phyloP scores from a whole-genome alignment of 768 basidiomycete species.

The Trametes cubensis region DNA sequence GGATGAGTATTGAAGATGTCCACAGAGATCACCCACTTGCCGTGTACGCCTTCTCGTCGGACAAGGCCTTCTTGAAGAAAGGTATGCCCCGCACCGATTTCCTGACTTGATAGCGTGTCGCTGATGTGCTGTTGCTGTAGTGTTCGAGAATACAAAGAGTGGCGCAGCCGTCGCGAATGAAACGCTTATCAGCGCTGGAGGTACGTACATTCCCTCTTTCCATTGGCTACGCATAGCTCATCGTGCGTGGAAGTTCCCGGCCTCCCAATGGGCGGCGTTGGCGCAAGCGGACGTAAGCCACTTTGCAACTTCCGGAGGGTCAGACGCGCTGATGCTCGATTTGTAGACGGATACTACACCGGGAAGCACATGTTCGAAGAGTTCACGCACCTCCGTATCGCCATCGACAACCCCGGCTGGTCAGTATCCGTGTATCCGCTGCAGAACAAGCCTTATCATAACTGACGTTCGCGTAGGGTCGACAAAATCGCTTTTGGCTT shows the following conservation, averaged over 20 bases:
- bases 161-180: conserved; percentile 76
- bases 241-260: conserved; percentile 46
- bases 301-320: too few relatives aligned
- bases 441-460: conserved; percentile 2
- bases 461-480: conserved; percentile 1
- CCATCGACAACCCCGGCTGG: conserved; percentile 45
- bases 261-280: conserved; percentile 66
- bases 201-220: conserved; percentile 38
- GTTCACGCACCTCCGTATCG: conserved; percentile 74
- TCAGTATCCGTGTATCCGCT: conserved; percentile 18
- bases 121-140: conserved; percentile 29
- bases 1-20: too few relatives aligned
- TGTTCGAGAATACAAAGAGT: conserved; percentile 67
- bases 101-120: conserved; percentile 25
- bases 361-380: conserved; percentile 73
- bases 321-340: background rate
- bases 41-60: conserved; percentile 74
- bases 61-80: conserved; percentile 59
- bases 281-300: conserved; percentile 61
- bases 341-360: conserved; percentile 61
- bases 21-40: conserved; percentile 71
- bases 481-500: conserved; percentile 15
- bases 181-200: conserved; percentile 55
- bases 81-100: conserved; percentile 39
- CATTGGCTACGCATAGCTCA: background rate